phyloP scores from a whole-genome alignment of 192 early-diverging fungal species.

The Martensiomyces pterosporus region DNA sequence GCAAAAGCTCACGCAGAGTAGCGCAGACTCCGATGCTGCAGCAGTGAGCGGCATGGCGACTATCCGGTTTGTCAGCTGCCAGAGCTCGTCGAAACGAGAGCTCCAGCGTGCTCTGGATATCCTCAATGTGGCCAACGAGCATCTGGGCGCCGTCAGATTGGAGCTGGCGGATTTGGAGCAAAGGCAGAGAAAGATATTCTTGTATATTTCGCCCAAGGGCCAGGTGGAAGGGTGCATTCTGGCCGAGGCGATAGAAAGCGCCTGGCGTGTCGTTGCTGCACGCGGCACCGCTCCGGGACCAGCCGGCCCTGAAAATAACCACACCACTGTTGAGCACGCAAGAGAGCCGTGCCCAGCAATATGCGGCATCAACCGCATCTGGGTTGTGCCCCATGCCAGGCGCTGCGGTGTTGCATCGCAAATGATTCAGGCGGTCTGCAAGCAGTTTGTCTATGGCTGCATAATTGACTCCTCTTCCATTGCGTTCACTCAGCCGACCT shows the following conservation, averaged over 20 bases:
- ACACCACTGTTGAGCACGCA: constrained; percentile 1
- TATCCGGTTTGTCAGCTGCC: no score
- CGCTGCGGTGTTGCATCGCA: constrained; percentile 39
- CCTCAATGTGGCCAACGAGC: constrained; percentile 42
- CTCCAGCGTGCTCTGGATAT: constrained; percentile 28
- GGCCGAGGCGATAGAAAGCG: constrained; percentile 38
- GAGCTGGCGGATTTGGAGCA: constrained; percentile 8
- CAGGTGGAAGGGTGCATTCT: constrained; percentile 47
- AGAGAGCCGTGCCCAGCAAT: constrained; percentile 9
- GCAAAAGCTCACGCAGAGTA: no score
- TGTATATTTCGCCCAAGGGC: constrained; percentile 26
- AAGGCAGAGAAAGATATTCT: constrained; percentile 37
- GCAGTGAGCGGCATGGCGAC: no score
- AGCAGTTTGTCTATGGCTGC: constrained; percentile 48
- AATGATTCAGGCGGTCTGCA: constrained; percentile 39
- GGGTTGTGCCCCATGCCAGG: constrained; percentile 49
- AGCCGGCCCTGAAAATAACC: constrained; percentile 2
- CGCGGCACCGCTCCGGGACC: neutral
- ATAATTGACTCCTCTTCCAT: constrained; percentile 15
- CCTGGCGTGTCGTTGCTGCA: constrained; percentile 8
- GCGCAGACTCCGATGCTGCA: no score
- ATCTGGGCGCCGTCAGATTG: constrained; percentile 38
- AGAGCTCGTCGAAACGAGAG: no score
- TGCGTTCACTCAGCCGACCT: constrained; percentile 56
- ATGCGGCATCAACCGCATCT: constrained; percentile 56